Evolutionary conservation across 2,329 filamentous ascomycete species (phyloP).

Genomic region (Bipolaris sorokiniana): DNA sequence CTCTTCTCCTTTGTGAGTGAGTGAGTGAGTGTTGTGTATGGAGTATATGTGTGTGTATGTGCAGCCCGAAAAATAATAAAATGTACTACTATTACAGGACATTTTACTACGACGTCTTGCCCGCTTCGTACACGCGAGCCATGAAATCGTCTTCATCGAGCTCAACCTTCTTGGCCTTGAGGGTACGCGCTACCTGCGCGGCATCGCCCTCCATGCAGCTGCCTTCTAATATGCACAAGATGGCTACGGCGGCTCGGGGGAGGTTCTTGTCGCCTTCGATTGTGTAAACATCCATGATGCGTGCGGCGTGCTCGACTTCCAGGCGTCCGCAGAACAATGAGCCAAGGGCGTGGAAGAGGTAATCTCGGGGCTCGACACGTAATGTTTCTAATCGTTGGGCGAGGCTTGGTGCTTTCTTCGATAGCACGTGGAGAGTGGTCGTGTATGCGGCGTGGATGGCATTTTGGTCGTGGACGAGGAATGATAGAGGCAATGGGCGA

Average conservation of each 20-base stretch:
- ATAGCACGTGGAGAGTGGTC: constrained; percentile 70
- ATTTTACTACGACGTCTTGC: constrained; percentile 29
- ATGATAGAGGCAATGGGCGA: constrained; percentile 74
- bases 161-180: constrained; percentile 26
- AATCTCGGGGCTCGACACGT: constrained; percentile 53
- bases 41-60: background rate
- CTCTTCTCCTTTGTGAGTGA: too few relatives aligned
- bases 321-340: constrained; percentile 67
- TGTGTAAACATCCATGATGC: constrained; percentile 82
- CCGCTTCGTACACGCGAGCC: constrained; percentile 43
- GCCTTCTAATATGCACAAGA: constrained; percentile 62
- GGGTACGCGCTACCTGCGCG: constrained; percentile 23
- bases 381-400: constrained; percentile 64
- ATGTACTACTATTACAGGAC: too few relatives aligned
- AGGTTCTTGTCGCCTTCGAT: constrained; percentile 80
- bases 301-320: constrained; percentile 71
- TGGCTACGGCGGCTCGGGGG: constrained; percentile 72
- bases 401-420: constrained; percentile 68
- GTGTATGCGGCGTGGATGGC: constrained; percentile 73
- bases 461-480: constrained; percentile 72
- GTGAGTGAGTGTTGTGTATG: too few relatives aligned
- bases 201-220: constrained; percentile 47
- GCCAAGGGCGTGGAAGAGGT: constrained; percentile 67
- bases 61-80: background rate
- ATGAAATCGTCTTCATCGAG: constrained; percentile 41